A percentile compares a stretch with the other conserved stretches of the same genome.
Evolutionary conservation across 2,329 filamentous ascomycete species (phyloP).

Genomic region (Aspergillus sergii): DNA sequence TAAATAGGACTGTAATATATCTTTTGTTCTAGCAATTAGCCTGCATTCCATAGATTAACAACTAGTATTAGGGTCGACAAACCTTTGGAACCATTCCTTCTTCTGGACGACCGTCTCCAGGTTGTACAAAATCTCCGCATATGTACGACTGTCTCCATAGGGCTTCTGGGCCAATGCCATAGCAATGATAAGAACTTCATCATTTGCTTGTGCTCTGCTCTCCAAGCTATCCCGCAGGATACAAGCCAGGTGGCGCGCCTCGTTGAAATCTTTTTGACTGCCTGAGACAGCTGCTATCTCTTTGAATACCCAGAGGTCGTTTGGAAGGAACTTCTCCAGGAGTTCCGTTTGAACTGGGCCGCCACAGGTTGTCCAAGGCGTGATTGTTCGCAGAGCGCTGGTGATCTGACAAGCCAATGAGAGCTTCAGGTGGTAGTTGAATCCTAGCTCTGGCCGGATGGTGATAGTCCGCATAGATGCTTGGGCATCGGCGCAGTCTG

Average conservation of each 20-base stretch:
- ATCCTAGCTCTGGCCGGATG: slow-evolving; percentile 19
- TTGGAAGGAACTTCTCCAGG: slow-evolving; percentile 20
- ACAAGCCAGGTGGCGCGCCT: slow-evolving; percentile 25
- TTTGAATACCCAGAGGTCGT: slow-evolving; percentile 23
- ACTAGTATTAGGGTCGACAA: no score
- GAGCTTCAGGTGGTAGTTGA: slow-evolving; percentile 24
- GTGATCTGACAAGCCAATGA: slow-evolving; percentile 28
- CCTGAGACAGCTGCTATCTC: slow-evolving; percentile 25
- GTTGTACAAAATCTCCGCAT: slow-evolving; percentile 20
- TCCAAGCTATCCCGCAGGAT: slow-evolving; percentile 26
- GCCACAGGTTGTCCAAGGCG: slow-evolving; percentile 20
- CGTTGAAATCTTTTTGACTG: slow-evolving; percentile 18
- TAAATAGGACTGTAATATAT: slow-evolving; percentile 18
- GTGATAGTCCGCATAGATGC: slow-evolving; percentile 26
- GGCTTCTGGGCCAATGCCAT: slow-evolving; percentile 19
- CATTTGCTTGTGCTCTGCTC: slow-evolving; percentile 13
- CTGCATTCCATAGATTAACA: no score
- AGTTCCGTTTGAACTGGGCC: slow-evolving; percentile 17
- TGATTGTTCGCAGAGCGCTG: slow-evolving; percentile 24
- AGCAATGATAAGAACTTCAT: slow-evolving; percentile 22
- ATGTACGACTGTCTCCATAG: slow-evolving; percentile 4
- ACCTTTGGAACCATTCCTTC: slow-evolving; percentile 22
- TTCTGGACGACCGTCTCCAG: slow-evolving; percentile 17
- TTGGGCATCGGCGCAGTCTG: slow-evolving; percentile 21
- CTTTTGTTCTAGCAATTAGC: neutral